phyloP scores from a whole-genome alignment of 2,329 filamentous ascomycete species.

The Colletotrichum falcatum region DNA sequence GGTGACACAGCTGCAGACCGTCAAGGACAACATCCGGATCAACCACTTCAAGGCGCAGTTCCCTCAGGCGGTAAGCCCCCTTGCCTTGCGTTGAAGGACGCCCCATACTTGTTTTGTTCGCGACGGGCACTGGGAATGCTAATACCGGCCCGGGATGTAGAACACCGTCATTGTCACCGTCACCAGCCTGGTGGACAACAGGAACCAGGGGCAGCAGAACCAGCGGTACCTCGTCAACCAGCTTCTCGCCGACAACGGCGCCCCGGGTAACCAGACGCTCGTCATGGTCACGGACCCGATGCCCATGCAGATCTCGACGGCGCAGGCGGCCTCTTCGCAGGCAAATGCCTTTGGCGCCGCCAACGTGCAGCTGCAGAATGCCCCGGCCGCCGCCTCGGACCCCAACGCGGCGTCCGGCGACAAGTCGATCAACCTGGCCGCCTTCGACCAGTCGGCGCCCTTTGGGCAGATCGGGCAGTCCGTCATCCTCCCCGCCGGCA shows the following conservation, averaged over 20 bases:
- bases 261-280: constrained; percentile 49
- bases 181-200: constrained; percentile 52
- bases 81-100: neutral
- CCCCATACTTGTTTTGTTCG: neutral
- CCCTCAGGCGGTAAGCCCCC: constrained; percentile 49
- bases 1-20: constrained; percentile 52
- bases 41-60: constrained; percentile 55
- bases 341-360: constrained; percentile 42
- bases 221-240: constrained; percentile 56
- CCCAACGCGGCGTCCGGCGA: constrained; percentile 39
- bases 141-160: constrained; percentile 36
- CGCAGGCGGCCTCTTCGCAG: constrained; percentile 42
- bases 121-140: neutral
- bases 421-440: constrained; percentile 41
- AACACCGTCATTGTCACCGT: constrained; percentile 55
- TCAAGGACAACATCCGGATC: constrained; percentile 57
- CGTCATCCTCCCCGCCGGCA: constrained; percentile 51
- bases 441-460: constrained; percentile 48
- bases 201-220: constrained; percentile 46
- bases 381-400: constrained; percentile 33
- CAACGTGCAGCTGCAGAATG: constrained; percentile 12
- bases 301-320: constrained; percentile 50
- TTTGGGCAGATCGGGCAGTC: constrained; percentile 51
- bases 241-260: constrained; percentile 53
- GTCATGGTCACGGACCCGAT: constrained; percentile 54